Percentiles rank a stretch among this genome's conserved stretches.
These are phyloP conservation scores for Jackrogersella minutella DNA, from an alignment of 495 filamentous ascomycete genomes.

Conservation along the genomic window DNA sequence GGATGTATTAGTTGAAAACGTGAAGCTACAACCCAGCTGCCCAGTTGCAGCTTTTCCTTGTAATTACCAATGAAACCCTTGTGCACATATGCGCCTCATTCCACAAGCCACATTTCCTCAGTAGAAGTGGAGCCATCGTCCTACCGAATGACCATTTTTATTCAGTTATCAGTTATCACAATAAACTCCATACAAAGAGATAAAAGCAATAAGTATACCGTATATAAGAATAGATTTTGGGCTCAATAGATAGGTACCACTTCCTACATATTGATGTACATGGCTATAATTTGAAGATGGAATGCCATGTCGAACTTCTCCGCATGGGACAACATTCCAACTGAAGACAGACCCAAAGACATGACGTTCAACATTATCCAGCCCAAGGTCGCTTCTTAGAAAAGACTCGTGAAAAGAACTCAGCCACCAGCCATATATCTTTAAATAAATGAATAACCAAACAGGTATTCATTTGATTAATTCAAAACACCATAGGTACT, in stretches of 20 bases:
- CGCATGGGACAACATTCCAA: not conserved
- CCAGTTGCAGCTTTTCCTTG: not conserved
- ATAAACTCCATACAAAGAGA: no score
- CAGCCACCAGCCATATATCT: no score
- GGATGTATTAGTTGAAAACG: constrained; percentile 13
- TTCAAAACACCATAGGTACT: not conserved
- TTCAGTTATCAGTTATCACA: no score
- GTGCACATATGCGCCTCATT: not conserved
- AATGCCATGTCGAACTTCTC: not conserved
- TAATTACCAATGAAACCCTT: not conserved
- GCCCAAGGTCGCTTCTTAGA: not conserved
- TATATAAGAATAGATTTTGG: no score
- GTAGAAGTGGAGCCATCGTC: no score
- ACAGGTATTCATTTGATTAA: no score
- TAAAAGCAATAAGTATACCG: no score
- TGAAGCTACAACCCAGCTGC: constrained; percentile 14
- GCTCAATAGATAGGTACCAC: no score
- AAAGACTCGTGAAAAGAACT: not conserved
- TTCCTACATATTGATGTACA: no score
- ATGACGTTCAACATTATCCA: not conserved
- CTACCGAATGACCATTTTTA: not conserved
- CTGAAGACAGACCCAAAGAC: not conserved
- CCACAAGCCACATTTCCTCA: not conserved
- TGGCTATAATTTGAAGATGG: not conserved
- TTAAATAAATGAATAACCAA: no score